These are phyloP conservation scores for Quercus engelmannii DNA, from an alignment of 306 rosid species.

Conservation along the genomic window DNA sequence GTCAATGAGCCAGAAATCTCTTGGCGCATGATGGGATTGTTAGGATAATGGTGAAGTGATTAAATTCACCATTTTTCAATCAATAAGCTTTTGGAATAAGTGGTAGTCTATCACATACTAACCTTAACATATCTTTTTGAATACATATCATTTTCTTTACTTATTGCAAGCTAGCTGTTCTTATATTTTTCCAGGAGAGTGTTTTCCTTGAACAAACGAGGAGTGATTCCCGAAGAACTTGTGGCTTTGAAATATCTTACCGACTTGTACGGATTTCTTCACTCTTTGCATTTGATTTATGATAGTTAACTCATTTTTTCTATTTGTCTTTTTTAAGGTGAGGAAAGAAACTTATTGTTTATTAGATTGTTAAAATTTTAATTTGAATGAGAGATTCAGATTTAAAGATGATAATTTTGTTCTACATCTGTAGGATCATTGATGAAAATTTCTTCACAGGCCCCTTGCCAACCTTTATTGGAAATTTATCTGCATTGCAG, in stretches of 20 bases:
- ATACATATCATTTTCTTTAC: neutral
- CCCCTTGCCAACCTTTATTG: conserved; percentile 15
- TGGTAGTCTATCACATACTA: too few relatives aligned
- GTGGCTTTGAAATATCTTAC: conserved; percentile 11
- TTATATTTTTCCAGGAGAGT: conserved; percentile 18
- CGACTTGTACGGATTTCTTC: conserved; percentile 3
- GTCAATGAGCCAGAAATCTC: too few relatives aligned
- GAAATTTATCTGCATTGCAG: conserved; percentile 13
- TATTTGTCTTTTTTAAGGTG: neutral
- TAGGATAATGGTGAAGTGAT: too few relatives aligned
- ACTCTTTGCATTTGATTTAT: neutral
- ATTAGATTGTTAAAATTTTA: neutral
- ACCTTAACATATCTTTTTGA: neutral
- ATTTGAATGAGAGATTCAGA: neutral
- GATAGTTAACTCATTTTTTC: neutral
- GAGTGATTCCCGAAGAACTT: conserved; percentile 12
- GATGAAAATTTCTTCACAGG: conserved; percentile 24
- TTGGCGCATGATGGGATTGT: too few relatives aligned
- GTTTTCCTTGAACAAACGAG: neutral
- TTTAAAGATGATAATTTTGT: neutral
- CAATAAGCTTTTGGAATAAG: too few relatives aligned
- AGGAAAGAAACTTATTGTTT: too few relatives aligned
- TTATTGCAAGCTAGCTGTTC: neutral
- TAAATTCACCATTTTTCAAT: too few relatives aligned
- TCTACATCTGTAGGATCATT: conserved; percentile 15